Evolutionary conservation across 179 eudicot species (phyloP).

Genomic region (Beta lomatogona): DNA sequence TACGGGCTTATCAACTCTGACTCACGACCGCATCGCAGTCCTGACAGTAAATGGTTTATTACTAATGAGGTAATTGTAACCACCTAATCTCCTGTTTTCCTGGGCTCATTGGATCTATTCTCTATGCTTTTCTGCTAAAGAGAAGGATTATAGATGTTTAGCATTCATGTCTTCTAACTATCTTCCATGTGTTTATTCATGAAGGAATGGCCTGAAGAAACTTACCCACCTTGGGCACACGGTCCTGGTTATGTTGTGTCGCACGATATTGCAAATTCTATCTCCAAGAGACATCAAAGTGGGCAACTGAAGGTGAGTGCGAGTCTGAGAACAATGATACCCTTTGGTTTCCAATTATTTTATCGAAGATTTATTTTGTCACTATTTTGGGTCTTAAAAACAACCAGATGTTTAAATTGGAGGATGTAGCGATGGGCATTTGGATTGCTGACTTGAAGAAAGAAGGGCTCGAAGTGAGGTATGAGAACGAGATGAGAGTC

Average conservation of each 20-base stretch:
- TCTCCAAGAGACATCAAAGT: conserved; percentile 51
- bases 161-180: background rate
- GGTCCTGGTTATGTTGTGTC: conserved; percentile 96
- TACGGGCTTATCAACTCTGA: conserved; percentile 89
- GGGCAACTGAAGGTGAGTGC: conserved; percentile 69
- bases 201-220: conserved; percentile 86
- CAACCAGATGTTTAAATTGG: conserved; percentile 86
- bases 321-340: background rate
- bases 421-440: conserved; percentile 98
- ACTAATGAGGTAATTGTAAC: conserved; percentile 57
- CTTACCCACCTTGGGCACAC: conserved; percentile 95
- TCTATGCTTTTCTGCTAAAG: background rate
- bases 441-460: conserved; percentile 84
- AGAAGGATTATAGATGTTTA: background rate
- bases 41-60: conserved; percentile 95
- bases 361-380: background rate
- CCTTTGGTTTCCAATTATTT: background rate
- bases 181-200: conserved; percentile 19
- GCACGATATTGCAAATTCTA: conserved; percentile 65
- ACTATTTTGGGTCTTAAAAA: background rate
- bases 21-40: conserved; percentile 72
- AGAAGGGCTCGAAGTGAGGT: conserved; percentile 62
- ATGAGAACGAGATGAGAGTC: conserved; percentile 67
- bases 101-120: background rate
- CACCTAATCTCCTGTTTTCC: background rate